Evolutionary conservation across 1,139 yeast species (phyloP), one percentile per base, ranked within the genome.

Genomic region (Lodderomyces theae): DNA sequence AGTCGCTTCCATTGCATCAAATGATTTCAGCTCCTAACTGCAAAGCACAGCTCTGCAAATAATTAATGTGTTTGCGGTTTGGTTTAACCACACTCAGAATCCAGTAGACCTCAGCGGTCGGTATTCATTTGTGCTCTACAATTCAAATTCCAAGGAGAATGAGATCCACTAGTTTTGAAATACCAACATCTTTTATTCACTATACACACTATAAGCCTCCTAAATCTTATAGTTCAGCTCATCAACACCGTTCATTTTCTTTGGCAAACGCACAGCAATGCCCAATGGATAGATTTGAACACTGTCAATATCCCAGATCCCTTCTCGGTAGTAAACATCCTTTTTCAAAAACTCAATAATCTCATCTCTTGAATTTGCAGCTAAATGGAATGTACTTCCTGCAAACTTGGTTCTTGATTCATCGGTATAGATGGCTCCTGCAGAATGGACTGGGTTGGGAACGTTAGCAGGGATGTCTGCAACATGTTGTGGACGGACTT

Each of bases 281-380:
- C 65, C 65, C 34, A 63, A 52, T 6, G 90, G 90, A 53, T 77
- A 69, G 38, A 85, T 77, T 49, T 79, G 56, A 18, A 78, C 82
- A 42, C 71, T 74, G 34, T 80, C 78, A 46, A 85, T 56, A 57
- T 86, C 94, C 95, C 95, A 86, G 44, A 86, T 75, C 0, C 89
- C 92, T 23, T 72, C 68, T 49, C 66, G 69, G 49, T 78, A 77
- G 61, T 81, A 86, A 28, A 80, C 60, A 57, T 86, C 95, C 42
- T 66, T 56, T 54, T 80, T 75, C 56, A 86, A 72, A 44, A 83
- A 64, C 33, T 80, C 86, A 39, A 81, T 51, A 13, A 82, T 79
- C 45, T 82, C 85, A 46, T 82, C 82, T 51, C 72, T 79, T 38
- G 78, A 65, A 38, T 78, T 79, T 25, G 90, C 94, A 40, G 69